Conservation (phyloP, 2,329 filamentous ascomycete genomes). For the Aurifilum marmelostoma region DNA sequence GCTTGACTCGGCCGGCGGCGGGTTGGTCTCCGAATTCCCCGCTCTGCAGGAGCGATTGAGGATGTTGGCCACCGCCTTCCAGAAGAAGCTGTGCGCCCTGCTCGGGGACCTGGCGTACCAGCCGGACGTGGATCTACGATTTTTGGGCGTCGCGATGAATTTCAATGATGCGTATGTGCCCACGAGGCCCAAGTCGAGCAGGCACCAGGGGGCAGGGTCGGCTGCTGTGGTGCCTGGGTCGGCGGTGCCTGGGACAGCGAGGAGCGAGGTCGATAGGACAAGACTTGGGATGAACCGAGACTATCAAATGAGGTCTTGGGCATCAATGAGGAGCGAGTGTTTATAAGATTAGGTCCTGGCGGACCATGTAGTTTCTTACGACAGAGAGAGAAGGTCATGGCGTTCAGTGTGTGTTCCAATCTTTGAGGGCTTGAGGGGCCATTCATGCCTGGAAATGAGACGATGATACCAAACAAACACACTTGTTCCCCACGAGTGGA, state of each 20-base stretch:
- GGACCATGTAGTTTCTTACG: not conserved
- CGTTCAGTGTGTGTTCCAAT: not conserved
- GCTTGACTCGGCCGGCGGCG: constrained; percentile 57
- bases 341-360: not conserved
- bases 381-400: not conserved
- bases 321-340: not conserved
- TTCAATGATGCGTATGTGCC: constrained; percentile 97
- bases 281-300: not conserved
- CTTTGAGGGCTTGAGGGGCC: not conserved
- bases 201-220: constrained; percentile 24
- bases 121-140: constrained; percentile 92
- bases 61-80: constrained; percentile 76
- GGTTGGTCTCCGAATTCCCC: constrained; percentile 67
- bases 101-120: constrained; percentile 92
- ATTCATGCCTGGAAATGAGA: not conserved
- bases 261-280: constrained; percentile 15
- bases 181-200: constrained; percentile 49
- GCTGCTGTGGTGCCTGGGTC: constrained; percentile 10
- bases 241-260: constrained; percentile 13
- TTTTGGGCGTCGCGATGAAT: constrained; percentile 96
- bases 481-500: not conserved
- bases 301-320: not conserved
- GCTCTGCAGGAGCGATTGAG: constrained; percentile 74
- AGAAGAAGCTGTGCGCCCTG: constrained; percentile 74
- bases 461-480: constrained; percentile 1